Conservation (phyloP, 2,329 filamentous ascomycete genomes). For the Venturia nashicola region DNA sequence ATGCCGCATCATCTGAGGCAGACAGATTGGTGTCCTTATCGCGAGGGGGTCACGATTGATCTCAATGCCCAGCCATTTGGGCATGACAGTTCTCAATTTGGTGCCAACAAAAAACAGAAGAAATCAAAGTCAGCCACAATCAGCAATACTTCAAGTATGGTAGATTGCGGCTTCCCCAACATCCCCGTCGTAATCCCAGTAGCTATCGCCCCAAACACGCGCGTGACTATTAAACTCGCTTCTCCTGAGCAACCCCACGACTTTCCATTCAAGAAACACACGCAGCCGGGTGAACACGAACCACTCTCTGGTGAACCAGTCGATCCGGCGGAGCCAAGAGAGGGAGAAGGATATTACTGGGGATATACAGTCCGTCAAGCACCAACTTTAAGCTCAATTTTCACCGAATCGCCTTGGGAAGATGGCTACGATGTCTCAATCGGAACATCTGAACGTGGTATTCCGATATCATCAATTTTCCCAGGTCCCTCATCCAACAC, state of each 20-base stretch:
- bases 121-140: slow-evolving; percentile 13
- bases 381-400: slow-evolving; percentile 55
- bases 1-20: slow-evolving; percentile 73
- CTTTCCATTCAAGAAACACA: slow-evolving; percentile 17
- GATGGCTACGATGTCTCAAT: slow-evolving; percentile 74
- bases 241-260: slow-evolving; percentile 24
- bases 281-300: slow-evolving; percentile 1
- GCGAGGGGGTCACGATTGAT: slow-evolving; percentile 58
- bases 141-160: slow-evolving; percentile 16
- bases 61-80: slow-evolving; percentile 4
- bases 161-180: slow-evolving; percentile 37
- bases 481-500: slow-evolving; percentile 9
- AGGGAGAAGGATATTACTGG: slow-evolving; percentile 76
- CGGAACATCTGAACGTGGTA: slow-evolving; percentile 69
- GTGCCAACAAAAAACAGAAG: slow-evolving; percentile 12
- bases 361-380: slow-evolving; percentile 62
- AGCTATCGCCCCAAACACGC: slow-evolving; percentile 54
- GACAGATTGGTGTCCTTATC: slow-evolving; percentile 67
- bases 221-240: slow-evolving; percentile 60
- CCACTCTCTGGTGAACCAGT: slow-evolving; percentile 43
- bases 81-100: slow-evolving; percentile 2
- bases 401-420: slow-evolving; percentile 63
- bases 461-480: slow-evolving; percentile 28
- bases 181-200: slow-evolving; percentile 40
- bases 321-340: slow-evolving; percentile 55